Percentiles rank a stretch among this genome's conserved stretches.
These are phyloP conservation scores for Conticribra guillardii DNA, from an alignment of 108 stramenopile species.

Conservation along the genomic window DNA sequence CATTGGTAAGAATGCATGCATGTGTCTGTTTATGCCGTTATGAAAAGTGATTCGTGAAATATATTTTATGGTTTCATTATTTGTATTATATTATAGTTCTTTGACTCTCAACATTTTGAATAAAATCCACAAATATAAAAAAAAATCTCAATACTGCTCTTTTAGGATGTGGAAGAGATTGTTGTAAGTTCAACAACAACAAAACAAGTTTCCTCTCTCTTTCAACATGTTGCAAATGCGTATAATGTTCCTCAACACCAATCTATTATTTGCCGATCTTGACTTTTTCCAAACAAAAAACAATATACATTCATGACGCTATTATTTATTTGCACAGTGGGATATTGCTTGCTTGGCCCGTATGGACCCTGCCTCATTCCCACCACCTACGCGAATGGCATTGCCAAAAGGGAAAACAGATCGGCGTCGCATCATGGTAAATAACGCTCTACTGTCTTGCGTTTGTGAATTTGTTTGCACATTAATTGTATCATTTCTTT, in stretches of 20 bases:
- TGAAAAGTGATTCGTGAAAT: not conserved
- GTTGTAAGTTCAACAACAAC: conserved; percentile 31
- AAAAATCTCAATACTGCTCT: too few relatives aligned
- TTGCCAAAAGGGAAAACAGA: conserved; percentile 65
- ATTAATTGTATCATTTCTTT: too few relatives aligned
- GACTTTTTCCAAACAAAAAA: too few relatives aligned
- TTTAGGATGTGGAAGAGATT: conserved; percentile 77
- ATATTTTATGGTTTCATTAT: not conserved
- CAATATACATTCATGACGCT: too few relatives aligned
- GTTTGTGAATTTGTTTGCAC: not conserved
- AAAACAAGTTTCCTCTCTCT: not conserved
- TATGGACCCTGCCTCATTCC: conserved; percentile 39
- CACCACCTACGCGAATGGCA: conserved; percentile 46
- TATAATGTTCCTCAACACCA: too few relatives aligned
- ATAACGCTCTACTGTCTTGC: not conserved
- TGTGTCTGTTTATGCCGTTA: not conserved
- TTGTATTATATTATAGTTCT: not conserved
- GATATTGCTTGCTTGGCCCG: conserved; percentile 70
- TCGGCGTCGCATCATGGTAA: conserved; percentile 69
- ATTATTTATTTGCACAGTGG: conserved; percentile 35
- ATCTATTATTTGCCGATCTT: too few relatives aligned
- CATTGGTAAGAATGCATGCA: conserved; percentile 13
- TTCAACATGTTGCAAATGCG: too few relatives aligned
- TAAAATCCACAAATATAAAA: too few relatives aligned
- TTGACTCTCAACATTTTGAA: too few relatives aligned